These are phyloP conservation scores for Quercus aquifolioides DNA, from an alignment of 306 rosid species.

Conservation along the genomic window DNA sequence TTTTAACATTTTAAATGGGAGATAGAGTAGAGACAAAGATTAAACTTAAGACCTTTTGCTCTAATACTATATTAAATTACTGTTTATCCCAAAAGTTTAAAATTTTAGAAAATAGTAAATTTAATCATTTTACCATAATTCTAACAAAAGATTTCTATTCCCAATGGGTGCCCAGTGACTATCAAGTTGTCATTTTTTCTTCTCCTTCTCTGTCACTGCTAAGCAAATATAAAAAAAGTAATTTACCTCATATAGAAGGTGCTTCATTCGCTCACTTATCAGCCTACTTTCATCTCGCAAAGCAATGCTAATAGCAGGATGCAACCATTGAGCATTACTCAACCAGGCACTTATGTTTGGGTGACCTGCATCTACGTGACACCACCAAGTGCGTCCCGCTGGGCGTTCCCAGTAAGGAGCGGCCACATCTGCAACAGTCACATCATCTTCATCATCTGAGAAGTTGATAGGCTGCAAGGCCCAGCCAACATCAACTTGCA, in stretches of 20 bases:
- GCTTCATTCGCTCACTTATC: conserved; percentile 32
- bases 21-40: no score
- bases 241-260: conserved; percentile 25
- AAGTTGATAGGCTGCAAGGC: conserved; percentile 21
- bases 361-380: conserved; percentile 27
- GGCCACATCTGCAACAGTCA: conserved; percentile 36
- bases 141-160: not conserved
- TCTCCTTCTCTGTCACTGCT: not conserved
- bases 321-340: conserved; percentile 28
- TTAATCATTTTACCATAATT: no score
- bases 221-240: not conserved
- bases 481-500: conserved; percentile 36
- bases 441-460: conserved; percentile 34
- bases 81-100: no score
- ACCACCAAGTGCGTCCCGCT: conserved; percentile 36
- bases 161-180: not conserved
- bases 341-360: conserved; percentile 22
- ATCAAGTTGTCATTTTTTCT: not conserved
- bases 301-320: conserved; percentile 25
- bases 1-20: no score
- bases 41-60: no score
- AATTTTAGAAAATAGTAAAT: no score
- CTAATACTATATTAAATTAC: no score
- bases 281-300: conserved; percentile 28
- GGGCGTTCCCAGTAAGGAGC: conserved; percentile 21